Evolutionary conservation across 805 yeast species (phyloP).

Genomic region (Candida caryicola): DNA sequence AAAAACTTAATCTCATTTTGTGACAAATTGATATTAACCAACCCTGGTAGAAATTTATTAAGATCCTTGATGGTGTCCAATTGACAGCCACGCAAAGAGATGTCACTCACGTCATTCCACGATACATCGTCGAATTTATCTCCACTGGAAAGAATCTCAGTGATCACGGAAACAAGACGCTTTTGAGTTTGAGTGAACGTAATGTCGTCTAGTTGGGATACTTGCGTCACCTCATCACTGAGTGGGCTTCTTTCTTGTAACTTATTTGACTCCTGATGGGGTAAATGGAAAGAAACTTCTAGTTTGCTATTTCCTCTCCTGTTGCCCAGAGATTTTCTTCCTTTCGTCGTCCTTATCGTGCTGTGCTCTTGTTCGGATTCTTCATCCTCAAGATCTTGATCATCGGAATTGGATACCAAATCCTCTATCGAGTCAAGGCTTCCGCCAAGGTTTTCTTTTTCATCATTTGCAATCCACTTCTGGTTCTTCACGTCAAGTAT

Average conservation of each 20-base stretch:
- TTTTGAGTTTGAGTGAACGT: conserved; percentile 49
- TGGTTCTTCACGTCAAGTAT: conserved; percentile 19
- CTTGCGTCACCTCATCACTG: conserved; percentile 37
- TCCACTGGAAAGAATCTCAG: conserved; percentile 36
- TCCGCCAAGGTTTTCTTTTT: conserved; percentile 22
- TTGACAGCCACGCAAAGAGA: conserved; percentile 32
- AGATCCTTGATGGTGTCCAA: conserved; percentile 45
- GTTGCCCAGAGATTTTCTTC: conserved; percentile 1
- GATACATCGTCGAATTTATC: conserved; percentile 30
- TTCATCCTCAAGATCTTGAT: conserved; percentile 6
- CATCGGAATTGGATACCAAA: conserved; percentile 18
- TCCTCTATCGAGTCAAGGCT: conserved; percentile 42
- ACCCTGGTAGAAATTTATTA: conserved; percentile 42
- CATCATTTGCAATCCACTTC: conserved; percentile 20
- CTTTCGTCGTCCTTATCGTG: not conserved
- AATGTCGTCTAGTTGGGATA: conserved; percentile 41
- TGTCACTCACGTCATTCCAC: conserved; percentile 42
- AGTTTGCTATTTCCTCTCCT: conserved; percentile 16
- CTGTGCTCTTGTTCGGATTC: conserved; percentile 1
- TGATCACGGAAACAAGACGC: conserved; percentile 44
- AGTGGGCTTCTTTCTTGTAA: conserved; percentile 9
- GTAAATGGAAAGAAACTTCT: conserved; percentile 43
- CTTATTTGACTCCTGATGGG: conserved; percentile 17
- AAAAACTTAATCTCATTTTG: conserved; percentile 41
- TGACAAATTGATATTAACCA: conserved; percentile 39